Base-by-base conservation (phyloP, 2,329 filamentous ascomycete species). In the Penicillium sp. region DNA sequence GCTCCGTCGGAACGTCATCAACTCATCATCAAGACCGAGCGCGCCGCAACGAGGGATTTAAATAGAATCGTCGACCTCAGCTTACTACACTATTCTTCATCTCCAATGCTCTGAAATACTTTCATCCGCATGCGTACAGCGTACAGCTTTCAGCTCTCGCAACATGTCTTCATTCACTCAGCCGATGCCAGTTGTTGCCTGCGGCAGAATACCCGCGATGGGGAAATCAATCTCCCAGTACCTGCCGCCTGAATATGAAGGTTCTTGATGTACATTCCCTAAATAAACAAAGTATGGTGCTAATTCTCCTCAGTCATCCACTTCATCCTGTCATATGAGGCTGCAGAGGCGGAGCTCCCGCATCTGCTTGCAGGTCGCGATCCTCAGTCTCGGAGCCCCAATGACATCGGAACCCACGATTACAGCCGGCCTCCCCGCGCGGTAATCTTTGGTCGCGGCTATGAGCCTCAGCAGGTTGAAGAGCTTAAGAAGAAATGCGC, bases 391-490 rank as follows among this genome's bases (percentile, higher is more conserved):
- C 42, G 42, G 42, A 47, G 20, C 42, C 42, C 42, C 42, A 47
- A 47, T 47, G 42, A 47, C 12, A 47, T 47, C 42, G 42, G 42
- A 47, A 47, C 20, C 42, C 42, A 47, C 42, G 25, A 47, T 47
- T 47, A 47, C 25, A 47, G 42, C 42, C 42, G 42, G 42, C 42
- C 20, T 28, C 42, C 42, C 25, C 42, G 42, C 42, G 42, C 42
- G 42, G 42, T 47, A 47, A 47, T 47, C 20, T 47, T 47, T 17
- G 42, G 42, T 25, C 42, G 42, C 42, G 42, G 42, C 42, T 47
- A 47, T 47, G 42, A 47, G 42, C 42, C 42, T 47, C 42, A 47
- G n/a, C 48, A 63, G 49, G 58, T 64, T 17, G 57, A 64, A 54
- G 52, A 54, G 41, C 55, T 66, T 12, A 51, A 57, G 42, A 47